Base-by-base conservation (phyloP, 371 early-diverging fungal species). In the Mortierella sp. region DNA sequence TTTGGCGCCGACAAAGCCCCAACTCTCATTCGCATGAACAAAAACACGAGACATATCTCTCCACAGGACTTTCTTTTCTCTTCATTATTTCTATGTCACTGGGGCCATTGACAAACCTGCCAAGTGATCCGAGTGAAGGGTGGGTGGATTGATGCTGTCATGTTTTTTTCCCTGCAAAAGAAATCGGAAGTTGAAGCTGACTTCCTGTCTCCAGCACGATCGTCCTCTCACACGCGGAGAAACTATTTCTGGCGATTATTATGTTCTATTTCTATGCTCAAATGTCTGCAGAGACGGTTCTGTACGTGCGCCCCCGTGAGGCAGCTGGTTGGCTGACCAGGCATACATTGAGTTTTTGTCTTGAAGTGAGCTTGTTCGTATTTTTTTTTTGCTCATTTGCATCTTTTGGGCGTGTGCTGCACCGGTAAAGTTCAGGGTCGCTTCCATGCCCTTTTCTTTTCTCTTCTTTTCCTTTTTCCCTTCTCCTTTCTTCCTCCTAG, bases 341-440 rank as follows among this genome's bases (percentile, higher is more conserved):
- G 63, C 21, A 4, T 18, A 38, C 14, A 1, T 65, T 65, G 65
- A 65, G 41, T 10, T 38, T 38, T 16, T 65, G 29, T 38, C 0
- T 32, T 38, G 41, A 41, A 1, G 5, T 41, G 41, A 41, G 41
- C 38, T 38, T n/a, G 18, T 49, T 12, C 18, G 0, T 51, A 21
- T 6, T 16, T 51, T 32, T 4, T 32, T 32, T 2, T 2, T 12
- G 35, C 6, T 14, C 35, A 5, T 32, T 29, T 32, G 60, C 27
- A 27, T 56, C 24, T 27, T 27, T 10, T 29, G 29, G 29, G 58
- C 6, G 16, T 27, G 16, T 56, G 56, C 1, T 56, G 27, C 29
- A n/a, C 60, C 29, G 60, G 60, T 60, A 24, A 38, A 65, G 65
- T 65, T 65, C 65, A 65, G 65, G 65, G 65, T 10, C 38, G 10